Base-by-base conservation (phyloP, 306 rosid genomes). In the Medicago lupulina region DNA sequence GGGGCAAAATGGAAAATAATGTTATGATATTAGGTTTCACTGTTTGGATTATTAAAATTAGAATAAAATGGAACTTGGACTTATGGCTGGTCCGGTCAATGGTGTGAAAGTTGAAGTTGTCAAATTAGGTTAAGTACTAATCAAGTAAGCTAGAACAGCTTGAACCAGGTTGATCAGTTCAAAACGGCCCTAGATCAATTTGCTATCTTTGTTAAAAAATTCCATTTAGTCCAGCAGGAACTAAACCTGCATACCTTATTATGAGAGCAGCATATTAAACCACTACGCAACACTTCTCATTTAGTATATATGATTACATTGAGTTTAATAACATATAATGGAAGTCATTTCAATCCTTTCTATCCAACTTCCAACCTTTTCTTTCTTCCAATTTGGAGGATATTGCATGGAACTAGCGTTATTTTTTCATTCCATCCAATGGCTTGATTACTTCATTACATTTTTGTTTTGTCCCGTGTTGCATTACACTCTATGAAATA, bases 11-110 rank as follows among this genome's bases (percentile, higher is more conserved):
- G 39, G 13, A 25, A 36, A 50, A 50, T 50, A 16, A n/a, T 50
- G 57, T 6, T 50, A 76, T 76, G 51, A 25, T 67, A 23, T 13
- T 43, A 57, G 68, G 47, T 41, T 76, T 15, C 13, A 18, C 46
- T 38, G n/a, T 76, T 43, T 68, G 25, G 57, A 13, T 68, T 28
- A 41, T 44, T 69, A 8, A 14, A 54, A 60, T 12, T 50, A 34
- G 16, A 12, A 43, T 43, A 11, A 0, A 59, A 59, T 28, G 65
- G 8, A 28, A 60, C 36, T 21, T 58, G 36, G 39, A 23, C 64
- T 13, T 10, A 23, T 58, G 39, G 38, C 16, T 7, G 8, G 64
- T 23, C 8, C 5, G 16, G 16, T 58, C 63, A 57, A 11, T 4
- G n/a, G 64, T 58, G 64, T 23, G 39, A 58, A 58, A 15, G 38